These are phyloP conservation scores for Periconia sp. DNA, from an alignment of 2,329 filamentous ascomycete genomes.

Conservation along the genomic window DNA sequence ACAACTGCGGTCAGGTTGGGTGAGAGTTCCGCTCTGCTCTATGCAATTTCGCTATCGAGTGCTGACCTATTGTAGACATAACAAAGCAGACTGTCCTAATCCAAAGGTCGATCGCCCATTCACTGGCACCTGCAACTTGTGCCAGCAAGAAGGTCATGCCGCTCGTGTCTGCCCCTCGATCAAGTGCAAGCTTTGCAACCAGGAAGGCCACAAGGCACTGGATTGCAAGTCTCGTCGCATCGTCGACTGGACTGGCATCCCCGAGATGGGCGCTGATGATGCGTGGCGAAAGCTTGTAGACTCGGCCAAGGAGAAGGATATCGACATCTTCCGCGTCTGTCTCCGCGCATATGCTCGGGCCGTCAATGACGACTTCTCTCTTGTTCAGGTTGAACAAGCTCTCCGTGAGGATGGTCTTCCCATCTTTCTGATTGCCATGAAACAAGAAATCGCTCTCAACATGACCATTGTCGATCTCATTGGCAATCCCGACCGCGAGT, in stretches of 20 bases:
- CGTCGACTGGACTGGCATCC: slow-evolving; percentile 46
- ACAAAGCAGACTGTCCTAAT: slow-evolving; percentile 67
- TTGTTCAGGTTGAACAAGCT: slow-evolving; percentile 57
- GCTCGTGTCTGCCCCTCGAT: slow-evolving; percentile 67
- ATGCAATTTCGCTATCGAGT: neutral
- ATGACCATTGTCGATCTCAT: slow-evolving; percentile 60
- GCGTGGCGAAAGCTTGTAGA: slow-evolving; percentile 59
- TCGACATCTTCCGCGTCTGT: slow-evolving; percentile 55
- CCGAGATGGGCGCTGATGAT: slow-evolving; percentile 55
- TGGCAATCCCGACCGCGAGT: slow-evolving; percentile 67
- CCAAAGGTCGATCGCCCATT: slow-evolving; percentile 58
- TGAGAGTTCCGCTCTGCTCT: too few species aligned
- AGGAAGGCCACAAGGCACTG: slow-evolving; percentile 53
- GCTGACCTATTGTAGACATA: slow-evolving; percentile 50
- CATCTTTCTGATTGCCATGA: slow-evolving; percentile 60
- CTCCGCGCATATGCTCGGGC: slow-evolving; percentile 59
- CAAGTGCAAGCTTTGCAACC: slow-evolving; percentile 61
- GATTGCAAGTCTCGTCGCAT: slow-evolving; percentile 54
- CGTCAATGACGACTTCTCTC: slow-evolving; percentile 40
- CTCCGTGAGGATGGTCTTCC: slow-evolving; percentile 56
- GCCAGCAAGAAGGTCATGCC: slow-evolving; percentile 60
- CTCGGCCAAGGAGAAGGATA: slow-evolving; percentile 56
- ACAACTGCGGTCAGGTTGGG: slow-evolving; percentile 65
- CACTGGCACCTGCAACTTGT: slow-evolving; percentile 66
- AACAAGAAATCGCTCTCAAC: slow-evolving; percentile 50